These are phyloP conservation scores for Rutstroemia sydowiana DNA, from an alignment of 2,329 filamentous ascomycete species.

Conservation along the genomic window DNA sequence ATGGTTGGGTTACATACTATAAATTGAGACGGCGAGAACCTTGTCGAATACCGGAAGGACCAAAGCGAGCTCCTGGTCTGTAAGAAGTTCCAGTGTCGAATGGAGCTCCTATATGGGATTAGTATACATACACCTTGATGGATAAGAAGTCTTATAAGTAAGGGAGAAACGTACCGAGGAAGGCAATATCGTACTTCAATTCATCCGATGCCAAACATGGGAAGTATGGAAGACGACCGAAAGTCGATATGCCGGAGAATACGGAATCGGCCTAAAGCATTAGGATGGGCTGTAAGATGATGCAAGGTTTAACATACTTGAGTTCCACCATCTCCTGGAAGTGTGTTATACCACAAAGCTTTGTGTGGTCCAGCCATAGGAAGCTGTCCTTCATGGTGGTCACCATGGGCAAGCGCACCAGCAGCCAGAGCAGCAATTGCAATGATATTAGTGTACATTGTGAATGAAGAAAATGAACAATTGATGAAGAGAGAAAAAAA, in stretches of 20 bases:
- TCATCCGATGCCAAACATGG: constrained; percentile 65
- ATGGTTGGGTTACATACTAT: constrained; percentile 53
- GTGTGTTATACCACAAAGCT: constrained; percentile 72
- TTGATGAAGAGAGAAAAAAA: not conserved
- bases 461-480: constrained; percentile 3
- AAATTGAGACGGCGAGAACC: constrained; percentile 80
- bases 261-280: constrained; percentile 67
- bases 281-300: too few relatives aligned
- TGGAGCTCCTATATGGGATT: constrained; percentile 52
- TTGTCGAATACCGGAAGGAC: constrained; percentile 77
- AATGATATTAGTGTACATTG: constrained; percentile 25
- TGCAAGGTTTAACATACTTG: constrained; percentile 47
- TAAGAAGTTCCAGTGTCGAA: constrained; percentile 86
- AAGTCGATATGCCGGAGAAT: constrained; percentile 82
- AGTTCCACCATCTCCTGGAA: constrained; percentile 78
- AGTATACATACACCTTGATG: constrained; percentile 4
- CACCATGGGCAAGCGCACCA: constrained; percentile 83
- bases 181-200: constrained; percentile 76
- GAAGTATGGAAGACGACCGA: constrained; percentile 70
- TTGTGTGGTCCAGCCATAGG: constrained; percentile 55
- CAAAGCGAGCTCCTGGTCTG: constrained; percentile 75
- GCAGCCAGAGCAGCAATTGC: constrained; percentile 20
- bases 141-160: constrained; percentile 7
- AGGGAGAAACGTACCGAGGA: constrained; percentile 52
- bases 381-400: constrained; percentile 64